phyloP scores from a whole-genome alignment of 2,329 filamentous ascomycete genomes.

The Erysiphe pulchra region DNA sequence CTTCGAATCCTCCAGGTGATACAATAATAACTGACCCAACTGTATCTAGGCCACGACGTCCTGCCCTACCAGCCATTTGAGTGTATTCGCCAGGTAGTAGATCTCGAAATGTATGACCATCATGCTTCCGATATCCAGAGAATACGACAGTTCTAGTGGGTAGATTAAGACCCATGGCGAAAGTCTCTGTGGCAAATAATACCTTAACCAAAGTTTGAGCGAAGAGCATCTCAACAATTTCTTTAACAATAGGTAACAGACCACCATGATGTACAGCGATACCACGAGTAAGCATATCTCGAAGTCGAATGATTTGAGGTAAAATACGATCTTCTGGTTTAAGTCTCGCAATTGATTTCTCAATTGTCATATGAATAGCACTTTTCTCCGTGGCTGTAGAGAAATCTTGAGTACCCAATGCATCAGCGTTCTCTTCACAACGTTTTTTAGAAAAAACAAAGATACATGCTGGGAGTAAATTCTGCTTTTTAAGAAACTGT shows the following conservation, averaged over 20 bases:
- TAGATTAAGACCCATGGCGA: slow-evolving; percentile 92
- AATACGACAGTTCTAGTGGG: slow-evolving; percentile 94
- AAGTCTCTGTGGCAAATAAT: slow-evolving; percentile 91
- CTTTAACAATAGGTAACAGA: slow-evolving; percentile 84
- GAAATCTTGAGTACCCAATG: slow-evolving; percentile 83
- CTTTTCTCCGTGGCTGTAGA: slow-evolving; percentile 88
- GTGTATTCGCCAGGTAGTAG: slow-evolving; percentile 89
- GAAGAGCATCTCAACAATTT: slow-evolving; percentile 90
- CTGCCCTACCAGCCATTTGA: slow-evolving; percentile 91
- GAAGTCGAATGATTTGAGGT: slow-evolving; percentile 74
- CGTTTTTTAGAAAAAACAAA: slow-evolving; percentile 98
- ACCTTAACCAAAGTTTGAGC: slow-evolving; percentile 89
- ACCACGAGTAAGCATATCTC: slow-evolving; percentile 64
- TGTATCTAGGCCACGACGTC: slow-evolving; percentile 71
- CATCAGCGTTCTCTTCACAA: slow-evolving; percentile 91
- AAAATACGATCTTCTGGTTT: slow-evolving; percentile 72
- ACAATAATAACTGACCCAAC: slow-evolving; percentile 92
- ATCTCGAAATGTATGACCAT: slow-evolving; percentile 77
- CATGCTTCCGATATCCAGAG: slow-evolving; percentile 88
- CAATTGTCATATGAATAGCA: slow-evolving; percentile 88
- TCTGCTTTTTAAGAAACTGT: slow-evolving; percentile 68
- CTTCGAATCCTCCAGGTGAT: slow-evolving; percentile 54
- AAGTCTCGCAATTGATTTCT: slow-evolving; percentile 74
- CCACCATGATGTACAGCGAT: slow-evolving; percentile 94
- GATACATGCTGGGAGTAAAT: slow-evolving; percentile 73